Evolutionary conservation across 2,329 filamentous ascomycete genomes (phyloP).

Genomic region (Talaromyces sp.): DNA sequence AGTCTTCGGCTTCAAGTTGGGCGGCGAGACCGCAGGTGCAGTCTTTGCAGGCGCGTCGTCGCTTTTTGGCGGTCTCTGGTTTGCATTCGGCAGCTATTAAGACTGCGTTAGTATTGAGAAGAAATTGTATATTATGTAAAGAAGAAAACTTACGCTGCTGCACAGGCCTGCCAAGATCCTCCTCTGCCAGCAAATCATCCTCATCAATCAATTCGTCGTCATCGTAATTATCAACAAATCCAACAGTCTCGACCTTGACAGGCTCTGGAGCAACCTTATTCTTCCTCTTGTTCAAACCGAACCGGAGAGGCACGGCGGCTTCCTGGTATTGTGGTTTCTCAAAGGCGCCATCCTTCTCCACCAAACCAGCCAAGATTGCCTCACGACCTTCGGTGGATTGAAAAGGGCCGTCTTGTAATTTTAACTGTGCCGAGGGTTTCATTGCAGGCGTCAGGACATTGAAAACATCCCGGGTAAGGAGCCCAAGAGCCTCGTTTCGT

Average conservation of each 20-base stretch:
- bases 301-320: conserved; percentile 60
- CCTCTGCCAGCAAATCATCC: conserved; percentile 78
- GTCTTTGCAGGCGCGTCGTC: conserved; percentile 93
- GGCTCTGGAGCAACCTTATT: conserved; percentile 10
- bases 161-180: conserved; percentile 74
- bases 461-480: conserved; percentile 14
- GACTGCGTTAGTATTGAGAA: neutral
- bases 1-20: conserved; percentile 81
- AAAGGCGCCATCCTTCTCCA: conserved; percentile 61
- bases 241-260: conserved; percentile 23
- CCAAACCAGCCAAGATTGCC: conserved; percentile 77
- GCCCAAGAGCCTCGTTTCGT: conserved; percentile 9
- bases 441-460: conserved; percentile 15
- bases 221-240: conserved; percentile 12
- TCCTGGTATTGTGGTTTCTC: conserved; percentile 65
- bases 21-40: conserved; percentile 92
- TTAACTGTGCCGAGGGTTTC: conserved; percentile 19
- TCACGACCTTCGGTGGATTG: conserved; percentile 53
- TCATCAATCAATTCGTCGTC: conserved; percentile 86
- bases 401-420: conserved; percentile 64
- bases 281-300: conserved; percentile 56
- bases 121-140: too few relatives aligned
- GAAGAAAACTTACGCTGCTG: conserved; percentile 66
- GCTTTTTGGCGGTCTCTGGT: conserved; percentile 84
- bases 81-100: conserved; percentile 73